A percentile compares a stretch with the other conserved stretches of the same genome.
Conservation (phyloP, 2,329 filamentous ascomycete genomes). For the Diaporthe australafricana region DNA sequence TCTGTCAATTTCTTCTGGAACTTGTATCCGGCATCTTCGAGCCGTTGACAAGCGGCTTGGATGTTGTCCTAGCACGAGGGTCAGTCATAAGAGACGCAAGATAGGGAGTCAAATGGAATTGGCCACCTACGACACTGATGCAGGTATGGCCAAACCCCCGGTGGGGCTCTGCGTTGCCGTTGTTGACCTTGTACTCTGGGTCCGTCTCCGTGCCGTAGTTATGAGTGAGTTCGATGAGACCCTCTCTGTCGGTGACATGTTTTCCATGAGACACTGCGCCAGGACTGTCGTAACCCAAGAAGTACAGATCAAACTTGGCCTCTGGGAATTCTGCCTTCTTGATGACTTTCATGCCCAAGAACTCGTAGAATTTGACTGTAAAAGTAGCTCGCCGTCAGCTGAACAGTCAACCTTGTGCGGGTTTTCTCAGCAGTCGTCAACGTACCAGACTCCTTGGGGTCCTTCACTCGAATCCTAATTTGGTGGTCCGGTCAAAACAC, state of each 20-base stretch:
- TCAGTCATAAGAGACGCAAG: not conserved
- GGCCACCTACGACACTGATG: slow-evolving; percentile 67
- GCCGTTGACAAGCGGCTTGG: slow-evolving; percentile 87
- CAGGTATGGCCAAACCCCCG: slow-evolving; percentile 89
- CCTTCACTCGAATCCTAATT: slow-evolving; percentile 88
- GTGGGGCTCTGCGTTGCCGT: slow-evolving; percentile 90
- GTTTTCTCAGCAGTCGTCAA: slow-evolving; percentile 21
- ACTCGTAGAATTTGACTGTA: slow-evolving; percentile 90
- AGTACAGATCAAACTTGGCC: slow-evolving; percentile 94
- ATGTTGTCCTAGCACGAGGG: slow-evolving; percentile 69
- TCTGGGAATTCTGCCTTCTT: slow-evolving; percentile 86
- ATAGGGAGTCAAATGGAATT: not conserved
- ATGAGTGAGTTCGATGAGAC: slow-evolving; percentile 86
- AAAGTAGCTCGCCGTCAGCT: not conserved
- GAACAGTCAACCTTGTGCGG: not conserved
- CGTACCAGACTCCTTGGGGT: slow-evolving; percentile 82
- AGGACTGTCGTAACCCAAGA: slow-evolving; percentile 87
- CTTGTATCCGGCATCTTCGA: slow-evolving; percentile 89
- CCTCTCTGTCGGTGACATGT: slow-evolving; percentile 83
- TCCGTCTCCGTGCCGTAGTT: slow-evolving; percentile 93
- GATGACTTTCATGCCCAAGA: slow-evolving; percentile 87
- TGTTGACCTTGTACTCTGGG: slow-evolving; percentile 81
- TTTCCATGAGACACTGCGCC: slow-evolving; percentile 79
- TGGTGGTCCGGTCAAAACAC: slow-evolving; percentile 33
- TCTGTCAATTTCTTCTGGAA: slow-evolving; percentile 97